Evolutionary conservation across 805 yeast species (phyloP).

Genomic region (Pichia occidentalis): DNA sequence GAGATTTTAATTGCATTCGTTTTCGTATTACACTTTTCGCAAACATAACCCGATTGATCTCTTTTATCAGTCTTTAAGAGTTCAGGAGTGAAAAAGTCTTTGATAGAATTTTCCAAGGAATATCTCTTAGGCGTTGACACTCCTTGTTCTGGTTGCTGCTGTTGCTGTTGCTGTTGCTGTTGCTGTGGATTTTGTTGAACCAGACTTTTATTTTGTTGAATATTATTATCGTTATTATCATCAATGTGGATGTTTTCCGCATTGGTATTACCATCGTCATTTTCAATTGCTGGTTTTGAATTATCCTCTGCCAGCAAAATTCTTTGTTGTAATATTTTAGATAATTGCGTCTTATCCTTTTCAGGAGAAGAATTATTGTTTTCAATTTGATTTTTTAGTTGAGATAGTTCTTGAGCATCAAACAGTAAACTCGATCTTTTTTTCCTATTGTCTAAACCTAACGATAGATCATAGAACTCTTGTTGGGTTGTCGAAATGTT

Average conservation of each 20-base stretch:
- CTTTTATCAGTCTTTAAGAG: constrained; percentile 58
- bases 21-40: constrained; percentile 76
- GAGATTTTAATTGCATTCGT: constrained; percentile 75
- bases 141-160: constrained; percentile 5
- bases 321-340: constrained; percentile 26
- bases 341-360: constrained; percentile 21
- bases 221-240: constrained; percentile 3
- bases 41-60: constrained; percentile 73
- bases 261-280: constrained; percentile 5
- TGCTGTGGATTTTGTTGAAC: constrained; percentile 3
- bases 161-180: constrained; percentile 8
- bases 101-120: constrained; percentile 67
- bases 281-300: constrained; percentile 22
- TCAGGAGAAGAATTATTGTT: constrained; percentile 22
- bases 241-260: constrained; percentile 3
- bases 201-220: constrained; percentile 5
- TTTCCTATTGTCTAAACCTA: constrained; percentile 58
- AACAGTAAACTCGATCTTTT: constrained; percentile 32
- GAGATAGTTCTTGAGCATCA: constrained; percentile 24
- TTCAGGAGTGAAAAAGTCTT: constrained; percentile 81
- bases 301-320: constrained; percentile 25
- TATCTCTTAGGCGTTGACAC: constrained; percentile 27
- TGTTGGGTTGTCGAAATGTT: constrained; percentile 81
- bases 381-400: constrained; percentile 25
- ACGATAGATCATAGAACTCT: constrained; percentile 86